phyloP scores from a whole-genome alignment of 208 protist genomes.

The Acanthamoeba royreba region DNA sequence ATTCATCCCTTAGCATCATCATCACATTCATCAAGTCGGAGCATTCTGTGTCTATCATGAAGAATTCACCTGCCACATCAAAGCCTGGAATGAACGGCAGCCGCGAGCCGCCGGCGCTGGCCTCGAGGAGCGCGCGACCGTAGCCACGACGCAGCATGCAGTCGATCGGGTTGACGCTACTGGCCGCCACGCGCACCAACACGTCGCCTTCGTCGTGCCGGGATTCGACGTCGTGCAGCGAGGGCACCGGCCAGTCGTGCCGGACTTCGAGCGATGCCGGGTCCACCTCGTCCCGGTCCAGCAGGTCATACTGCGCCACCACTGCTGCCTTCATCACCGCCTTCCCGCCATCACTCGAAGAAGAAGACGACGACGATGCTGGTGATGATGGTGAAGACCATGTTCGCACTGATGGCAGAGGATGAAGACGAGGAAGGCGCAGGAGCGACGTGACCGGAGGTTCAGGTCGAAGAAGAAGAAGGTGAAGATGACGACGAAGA shows the following conservation, averaged over 20 bases:
- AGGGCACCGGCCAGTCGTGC: neutral
- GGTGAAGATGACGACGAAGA: no score
- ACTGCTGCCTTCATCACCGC: neutral
- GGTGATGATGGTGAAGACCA: no score
- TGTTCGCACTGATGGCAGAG: no score
- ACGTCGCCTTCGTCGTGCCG: constrained; percentile 33
- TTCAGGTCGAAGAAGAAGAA: no score
- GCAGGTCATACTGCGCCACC: neutral
- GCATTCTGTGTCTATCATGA: no score
- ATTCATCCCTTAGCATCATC: neutral
- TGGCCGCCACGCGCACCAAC: neutral
- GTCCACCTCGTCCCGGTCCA: neutral
- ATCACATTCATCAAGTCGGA: neutral
- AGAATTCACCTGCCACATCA: neutral
- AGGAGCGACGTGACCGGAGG: no score
- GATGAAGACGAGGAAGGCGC: no score
- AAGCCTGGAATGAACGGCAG: constrained; percentile 8
- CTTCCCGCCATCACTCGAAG: no score
- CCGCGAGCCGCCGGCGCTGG: neutral
- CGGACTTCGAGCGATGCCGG: neutral
- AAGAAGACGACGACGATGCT: no score
- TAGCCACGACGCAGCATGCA: neutral
- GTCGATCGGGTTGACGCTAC: constrained; percentile 35
- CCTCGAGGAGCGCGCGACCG: neutral
- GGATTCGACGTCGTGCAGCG: neutral